Evolutionary conservation across 2,329 filamentous ascomycete species (phyloP), one percentile per base, ranked within the genome.

Genomic region (Colletotrichum sp.): DNA sequence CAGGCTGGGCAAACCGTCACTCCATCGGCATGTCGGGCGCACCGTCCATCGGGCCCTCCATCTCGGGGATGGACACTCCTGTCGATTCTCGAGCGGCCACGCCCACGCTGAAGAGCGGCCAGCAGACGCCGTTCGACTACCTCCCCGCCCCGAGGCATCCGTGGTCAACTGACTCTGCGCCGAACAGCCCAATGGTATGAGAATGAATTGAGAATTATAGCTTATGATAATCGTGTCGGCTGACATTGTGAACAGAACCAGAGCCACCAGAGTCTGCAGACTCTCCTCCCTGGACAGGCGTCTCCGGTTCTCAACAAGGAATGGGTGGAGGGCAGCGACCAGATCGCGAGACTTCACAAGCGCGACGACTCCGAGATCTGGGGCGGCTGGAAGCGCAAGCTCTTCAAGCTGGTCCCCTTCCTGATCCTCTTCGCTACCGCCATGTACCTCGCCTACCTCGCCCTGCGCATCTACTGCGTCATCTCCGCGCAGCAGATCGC

Each of bases 391-490:
- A 85, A 82, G 72, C 83, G 86, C 13, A 78, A 83, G 36, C 61
- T 88, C 13, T 88, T 83, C 79, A 79, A 77, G 21, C 77, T 87
- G 36, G 81, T 83, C 9, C 86, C 86, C 1, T 64, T 85, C 36
- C 70, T 88, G 68, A 87, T 84, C 21, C 62, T 88, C n/a, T 48
- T 82, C 76, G 87, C 85, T 78, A 87, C 83, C 15, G 77, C 77
- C n/a, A 62, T 87, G n/a, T 88, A 86, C 80, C n/a, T 88, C 6
- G 48, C 81, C 71, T 92, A 92, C 77, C 87, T 91, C 9, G 84
- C 78, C 26, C 82, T 89, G 69, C 88, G 90, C 48, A 87, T 92
- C 34, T 82, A 83, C 66, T 91, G 89, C 78, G 87, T 91, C 69
- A 80, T 90, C n/a, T 82, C 83, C 60, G 89, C 90, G 1, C 89